Conservation (phyloP, 441 rosid genomes). For the Croton laevigatus region DNA sequence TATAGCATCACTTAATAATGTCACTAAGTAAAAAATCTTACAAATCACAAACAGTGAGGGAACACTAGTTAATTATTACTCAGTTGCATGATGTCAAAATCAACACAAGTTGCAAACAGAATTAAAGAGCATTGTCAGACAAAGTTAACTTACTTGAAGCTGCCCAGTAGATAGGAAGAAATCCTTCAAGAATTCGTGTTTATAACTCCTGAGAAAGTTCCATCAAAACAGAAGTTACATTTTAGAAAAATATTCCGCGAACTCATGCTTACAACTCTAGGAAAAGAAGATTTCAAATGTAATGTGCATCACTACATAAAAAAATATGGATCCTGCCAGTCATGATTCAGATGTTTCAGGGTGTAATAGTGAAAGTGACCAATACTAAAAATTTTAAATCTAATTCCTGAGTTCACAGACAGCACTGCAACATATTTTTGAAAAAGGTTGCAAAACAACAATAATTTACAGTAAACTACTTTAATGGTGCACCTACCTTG, state of each 20-base stretch:
- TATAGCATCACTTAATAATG: neutral
- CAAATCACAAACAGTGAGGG: neutral
- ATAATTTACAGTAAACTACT: neutral
- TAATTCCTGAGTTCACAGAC: neutral
- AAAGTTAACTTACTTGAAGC: constrained; percentile 67
- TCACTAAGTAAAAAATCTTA: neutral
- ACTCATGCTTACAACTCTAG: neutral
- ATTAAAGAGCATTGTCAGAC: constrained; percentile 9
- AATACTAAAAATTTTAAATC: neutral
- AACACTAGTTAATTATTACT: constrained; percentile 1
- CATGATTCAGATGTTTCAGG: neutral
- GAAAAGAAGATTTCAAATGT: neutral
- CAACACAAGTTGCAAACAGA: neutral
- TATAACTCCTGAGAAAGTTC: constrained; percentile 57
- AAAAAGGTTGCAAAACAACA: neutral
- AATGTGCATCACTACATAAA: neutral
- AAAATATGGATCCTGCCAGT: neutral
- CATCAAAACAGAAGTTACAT: neutral
- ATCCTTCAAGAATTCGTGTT: constrained; percentile 89
- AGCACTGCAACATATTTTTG: no score
- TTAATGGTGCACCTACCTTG: constrained; percentile 45
- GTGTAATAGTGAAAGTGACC: neutral
- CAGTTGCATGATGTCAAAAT: neutral
- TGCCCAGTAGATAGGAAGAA: constrained; percentile 94
- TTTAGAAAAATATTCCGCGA: neutral